A percentile compares a stretch with the other conserved stretches of the same genome.
Evolutionary conservation across 148 eudicot species (phyloP).

Genomic region (Polygonum maritimum): DNA sequence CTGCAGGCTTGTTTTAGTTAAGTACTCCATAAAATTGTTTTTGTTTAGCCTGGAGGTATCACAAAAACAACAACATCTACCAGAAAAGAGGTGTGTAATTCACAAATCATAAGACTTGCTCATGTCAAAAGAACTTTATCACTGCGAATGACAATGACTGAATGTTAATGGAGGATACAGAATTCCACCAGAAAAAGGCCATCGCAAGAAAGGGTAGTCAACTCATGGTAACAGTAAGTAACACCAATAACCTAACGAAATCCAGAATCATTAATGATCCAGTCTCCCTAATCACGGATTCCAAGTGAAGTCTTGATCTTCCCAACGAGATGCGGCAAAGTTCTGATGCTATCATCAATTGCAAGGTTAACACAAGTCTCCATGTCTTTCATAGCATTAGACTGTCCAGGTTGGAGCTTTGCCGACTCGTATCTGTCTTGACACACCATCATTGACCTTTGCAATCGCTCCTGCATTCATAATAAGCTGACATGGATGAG

Average conservation of each 20-base stretch:
- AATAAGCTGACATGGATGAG: neutral
- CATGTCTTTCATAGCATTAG: constrained; percentile 41
- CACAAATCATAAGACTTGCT: neutral
- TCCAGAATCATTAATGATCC: neutral
- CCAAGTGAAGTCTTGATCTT: constrained; percentile 58
- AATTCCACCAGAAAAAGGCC: neutral
- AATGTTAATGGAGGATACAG: neutral
- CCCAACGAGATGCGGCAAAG: constrained; percentile 52
- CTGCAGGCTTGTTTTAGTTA: neutral
- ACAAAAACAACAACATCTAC: too few relatives aligned
- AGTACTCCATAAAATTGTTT: neutral
- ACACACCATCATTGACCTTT: constrained; percentile 68
- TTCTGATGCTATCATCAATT: constrained; percentile 50
- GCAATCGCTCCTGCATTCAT: constrained; percentile 36
- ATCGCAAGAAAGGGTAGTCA: neutral
- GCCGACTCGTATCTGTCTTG: constrained; percentile 79
- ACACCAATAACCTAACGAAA: neutral
- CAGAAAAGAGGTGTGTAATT: too few relatives aligned
- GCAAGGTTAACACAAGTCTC: constrained; percentile 67
- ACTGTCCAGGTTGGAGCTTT: constrained; percentile 47
- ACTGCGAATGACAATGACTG: neutral
- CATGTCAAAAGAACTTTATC: neutral
- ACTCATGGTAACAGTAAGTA: neutral
- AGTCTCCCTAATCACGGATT: constrained; percentile 19
- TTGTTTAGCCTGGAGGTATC: too few relatives aligned